phyloP scores from a whole-genome alignment of 176 grass and related monocot genomes.

The Dendrocalamus sinicus region DNA sequence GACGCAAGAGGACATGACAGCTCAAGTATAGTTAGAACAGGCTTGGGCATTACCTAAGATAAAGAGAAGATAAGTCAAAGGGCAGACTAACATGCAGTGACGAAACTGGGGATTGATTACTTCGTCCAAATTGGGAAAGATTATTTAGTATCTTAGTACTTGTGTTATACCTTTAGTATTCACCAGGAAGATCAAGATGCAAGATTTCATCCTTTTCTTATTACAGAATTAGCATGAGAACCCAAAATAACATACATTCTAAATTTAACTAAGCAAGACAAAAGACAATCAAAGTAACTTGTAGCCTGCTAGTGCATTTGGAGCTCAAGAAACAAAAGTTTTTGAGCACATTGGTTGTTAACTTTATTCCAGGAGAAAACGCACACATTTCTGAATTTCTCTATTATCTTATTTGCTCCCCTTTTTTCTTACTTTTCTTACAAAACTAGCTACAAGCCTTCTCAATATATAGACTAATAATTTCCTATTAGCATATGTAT shows the following conservation, averaged over 20 bases:
- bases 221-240: constrained; percentile 7
- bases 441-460: no score
- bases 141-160: not conserved
- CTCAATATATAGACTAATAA: no score
- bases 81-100: constrained; percentile 16
- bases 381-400: no score
- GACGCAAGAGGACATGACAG: constrained; percentile 81
- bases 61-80: constrained; percentile 36
- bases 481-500: no score
- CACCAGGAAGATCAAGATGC: not conserved
- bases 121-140: not conserved
- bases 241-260: not conserved
- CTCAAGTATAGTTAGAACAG: constrained; percentile 73
- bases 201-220: not conserved
- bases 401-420: no score
- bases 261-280: not conserved
- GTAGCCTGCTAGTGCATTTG: no score
- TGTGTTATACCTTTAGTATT: not conserved
- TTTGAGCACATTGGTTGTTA: no score
- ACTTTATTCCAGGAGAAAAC: no score
- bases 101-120: not conserved
- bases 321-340: no score
- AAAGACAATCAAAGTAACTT: constrained; percentile 9
- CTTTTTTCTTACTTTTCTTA: no score
- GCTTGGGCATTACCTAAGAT: constrained; percentile 89